Evolutionary conservation across 345 rosid species (phyloP).

Genomic region (Bruguiera parviflora): DNA sequence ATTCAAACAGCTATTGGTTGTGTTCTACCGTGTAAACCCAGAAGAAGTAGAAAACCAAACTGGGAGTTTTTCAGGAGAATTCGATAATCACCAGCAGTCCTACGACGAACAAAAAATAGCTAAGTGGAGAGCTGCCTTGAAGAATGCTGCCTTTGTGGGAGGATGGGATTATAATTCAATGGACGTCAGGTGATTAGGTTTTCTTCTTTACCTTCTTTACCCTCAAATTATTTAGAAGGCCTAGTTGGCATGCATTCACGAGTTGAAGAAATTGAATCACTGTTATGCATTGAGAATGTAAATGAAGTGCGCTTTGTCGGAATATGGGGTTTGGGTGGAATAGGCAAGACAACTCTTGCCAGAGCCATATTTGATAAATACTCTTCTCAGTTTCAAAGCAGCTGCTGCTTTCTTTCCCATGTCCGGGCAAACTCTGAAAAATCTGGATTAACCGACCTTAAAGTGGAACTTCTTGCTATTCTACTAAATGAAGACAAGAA

Average conservation of each 20-base stretch:
- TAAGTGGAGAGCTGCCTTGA: constrained; percentile 1
- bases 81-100: neutral
- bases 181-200: neutral
- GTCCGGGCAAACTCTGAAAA: constrained; percentile 3
- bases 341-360: constrained; percentile 30
- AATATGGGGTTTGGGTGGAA: constrained; percentile 24
- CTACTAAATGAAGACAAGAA: neutral
- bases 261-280: neutral
- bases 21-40: constrained; percentile 13
- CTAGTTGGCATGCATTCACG: constrained; percentile 16
- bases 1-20: no score
- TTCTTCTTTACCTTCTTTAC: no score
- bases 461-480: neutral
- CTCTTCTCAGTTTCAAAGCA: constrained; percentile 1
- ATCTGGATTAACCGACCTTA: neutral
- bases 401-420: constrained; percentile 14
- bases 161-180: constrained; percentile 1
- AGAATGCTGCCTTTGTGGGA: neutral
- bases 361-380: constrained; percentile 4
- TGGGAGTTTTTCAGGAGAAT: constrained; percentile 1
- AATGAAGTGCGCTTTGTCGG: neutral
- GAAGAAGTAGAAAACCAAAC: neutral
- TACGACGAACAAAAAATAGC: neutral
- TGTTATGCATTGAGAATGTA: neutral
- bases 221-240: neutral